Evolutionary conservation across 2,329 filamentous ascomycete genomes (phyloP).

Genomic region (Neofusicoccum ribis): DNA sequence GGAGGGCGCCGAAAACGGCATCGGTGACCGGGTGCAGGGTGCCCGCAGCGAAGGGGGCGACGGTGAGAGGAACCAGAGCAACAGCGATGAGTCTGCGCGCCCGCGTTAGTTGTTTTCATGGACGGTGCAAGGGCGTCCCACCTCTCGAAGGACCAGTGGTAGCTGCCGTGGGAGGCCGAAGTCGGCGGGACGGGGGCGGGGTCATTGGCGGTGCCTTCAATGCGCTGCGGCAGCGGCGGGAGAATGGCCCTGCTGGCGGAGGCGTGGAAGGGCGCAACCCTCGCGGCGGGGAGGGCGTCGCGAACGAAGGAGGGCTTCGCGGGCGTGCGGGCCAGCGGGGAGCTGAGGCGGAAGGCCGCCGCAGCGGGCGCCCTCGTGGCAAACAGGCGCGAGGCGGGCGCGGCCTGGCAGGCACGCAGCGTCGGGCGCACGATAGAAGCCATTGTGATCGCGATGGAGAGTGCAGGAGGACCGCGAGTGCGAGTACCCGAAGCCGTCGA

Average conservation of each 20-base stretch:
- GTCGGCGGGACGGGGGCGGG: constrained; percentile 72
- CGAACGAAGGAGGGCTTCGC: constrained; percentile 43
- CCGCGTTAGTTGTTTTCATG: not conserved
- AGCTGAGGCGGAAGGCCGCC: constrained; percentile 36
- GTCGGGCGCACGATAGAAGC: constrained; percentile 54
- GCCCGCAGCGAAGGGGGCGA: constrained; percentile 89
- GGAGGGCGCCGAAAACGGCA: constrained; percentile 75
- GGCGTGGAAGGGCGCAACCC: constrained; percentile 83
- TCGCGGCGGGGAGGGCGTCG: constrained; percentile 42
- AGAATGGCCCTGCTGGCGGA: constrained; percentile 74
- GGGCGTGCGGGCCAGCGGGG: constrained; percentile 35
- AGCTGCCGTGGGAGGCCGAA: constrained; percentile 82
- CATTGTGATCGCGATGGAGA: constrained; percentile 41
- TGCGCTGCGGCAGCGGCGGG: constrained; percentile 81
- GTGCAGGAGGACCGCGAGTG: not conserved
- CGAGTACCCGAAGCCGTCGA: not conserved
- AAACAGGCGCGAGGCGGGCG: constrained; percentile 46
- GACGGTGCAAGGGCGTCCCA: constrained; percentile 31
- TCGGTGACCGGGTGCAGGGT: constrained; percentile 88
- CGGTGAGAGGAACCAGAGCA: constrained; percentile 79
- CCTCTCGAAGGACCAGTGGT: constrained; percentile 97
- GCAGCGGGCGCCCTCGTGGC: constrained; percentile 37
- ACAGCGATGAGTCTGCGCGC: constrained; percentile 67
- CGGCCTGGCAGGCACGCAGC: constrained; percentile 46
- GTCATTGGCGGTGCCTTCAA: constrained; percentile 84